Percentiles rank a stretch among this genome's conserved stretches.
phyloP scores from a whole-genome alignment of 768 basidiomycete genomes.

The Ramaria sp. region DNA sequence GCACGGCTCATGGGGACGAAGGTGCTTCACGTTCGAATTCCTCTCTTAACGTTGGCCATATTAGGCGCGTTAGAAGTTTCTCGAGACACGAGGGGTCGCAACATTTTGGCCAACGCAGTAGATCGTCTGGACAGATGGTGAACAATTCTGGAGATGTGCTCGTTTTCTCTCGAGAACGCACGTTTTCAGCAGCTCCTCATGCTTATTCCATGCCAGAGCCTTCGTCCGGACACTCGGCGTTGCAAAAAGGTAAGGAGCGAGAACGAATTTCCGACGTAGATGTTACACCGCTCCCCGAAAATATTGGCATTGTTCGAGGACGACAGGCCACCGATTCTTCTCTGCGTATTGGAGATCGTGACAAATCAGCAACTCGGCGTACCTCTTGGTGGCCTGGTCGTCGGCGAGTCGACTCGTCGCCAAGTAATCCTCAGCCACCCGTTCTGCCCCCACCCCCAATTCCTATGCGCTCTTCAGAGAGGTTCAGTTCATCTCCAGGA shows the following conservation, averaged over 20 bases:
- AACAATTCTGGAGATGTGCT: background rate
- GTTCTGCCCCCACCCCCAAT: slow-evolving; percentile 20
- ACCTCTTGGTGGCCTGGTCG: slow-evolving; percentile 51
- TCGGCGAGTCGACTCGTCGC: slow-evolving; percentile 20
- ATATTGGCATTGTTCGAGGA: background rate
- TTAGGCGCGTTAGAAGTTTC: slow-evolving; percentile 47
- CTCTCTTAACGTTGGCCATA: slow-evolving; percentile 32
- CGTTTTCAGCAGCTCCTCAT: background rate
- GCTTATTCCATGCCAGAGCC: slow-evolving; percentile 2
- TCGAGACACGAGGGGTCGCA: slow-evolving; percentile 23
- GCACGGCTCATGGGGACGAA: slow-evolving; percentile 2
- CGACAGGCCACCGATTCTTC: slow-evolving; percentile 16
- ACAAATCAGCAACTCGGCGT: slow-evolving; percentile 40
- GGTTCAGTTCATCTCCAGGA: slow-evolving; percentile 29
- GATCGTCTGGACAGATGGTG: background rate
- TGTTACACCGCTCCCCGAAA: background rate
- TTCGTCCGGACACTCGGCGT: background rate
- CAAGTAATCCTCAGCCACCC: slow-evolving; percentile 6
- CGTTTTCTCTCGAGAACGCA: slow-evolving; percentile 1
- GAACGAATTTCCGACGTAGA: background rate
- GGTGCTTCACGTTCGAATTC: slow-evolving; percentile 25
- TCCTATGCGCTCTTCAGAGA: slow-evolving; percentile 27
- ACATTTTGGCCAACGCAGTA: background rate
- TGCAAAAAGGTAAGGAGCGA: slow-evolving; percentile 1
- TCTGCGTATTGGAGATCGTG: slow-evolving; percentile 16